A percentile compares a stretch with the other conserved stretches of the same genome.
phyloP scores from a whole-genome alignment of 2,329 filamentous ascomycete species.

The Chalaropsis thielavioides region DNA sequence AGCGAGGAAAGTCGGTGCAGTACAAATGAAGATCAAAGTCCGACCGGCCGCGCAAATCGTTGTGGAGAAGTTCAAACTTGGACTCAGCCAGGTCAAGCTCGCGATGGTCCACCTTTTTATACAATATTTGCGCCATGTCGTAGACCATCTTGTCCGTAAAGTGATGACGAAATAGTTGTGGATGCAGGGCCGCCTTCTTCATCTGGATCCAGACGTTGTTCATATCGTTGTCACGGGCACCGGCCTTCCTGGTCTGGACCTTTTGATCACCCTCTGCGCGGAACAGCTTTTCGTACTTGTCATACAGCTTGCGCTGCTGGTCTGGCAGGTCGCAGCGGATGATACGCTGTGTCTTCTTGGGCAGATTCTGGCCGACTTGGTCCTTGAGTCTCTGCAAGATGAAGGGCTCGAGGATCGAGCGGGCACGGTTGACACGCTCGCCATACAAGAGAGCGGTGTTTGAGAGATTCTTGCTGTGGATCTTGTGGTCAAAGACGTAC shows the following conservation, averaged over 20 bases:
- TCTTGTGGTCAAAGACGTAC: conserved; percentile 82
- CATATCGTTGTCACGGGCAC: conserved; percentile 36
- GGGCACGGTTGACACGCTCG: conserved; percentile 72
- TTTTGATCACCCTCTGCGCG: conserved; percentile 32
- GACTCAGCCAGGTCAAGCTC: conserved; percentile 39
- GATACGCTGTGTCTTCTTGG: conserved; percentile 62
- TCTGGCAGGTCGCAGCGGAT: conserved; percentile 68
- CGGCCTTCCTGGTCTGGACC: conserved; percentile 29
- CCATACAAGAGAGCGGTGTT: conserved; percentile 74
- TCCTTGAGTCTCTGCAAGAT: conserved; percentile 87
- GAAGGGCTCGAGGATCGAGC: conserved; percentile 88
- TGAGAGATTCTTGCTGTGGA: conserved; percentile 63
- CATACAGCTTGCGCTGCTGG: conserved; percentile 60
- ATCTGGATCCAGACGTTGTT: conserved; percentile 78
- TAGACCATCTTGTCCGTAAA: conserved; percentile 62
- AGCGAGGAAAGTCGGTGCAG: conserved; percentile 43
- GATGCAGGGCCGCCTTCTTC: conserved; percentile 83
- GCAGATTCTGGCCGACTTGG: conserved; percentile 74
- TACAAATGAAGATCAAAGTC: conserved; percentile 53
- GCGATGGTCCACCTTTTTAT: conserved; percentile 48
- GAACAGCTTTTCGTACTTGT: conserved; percentile 48
- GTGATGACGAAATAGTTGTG: conserved; percentile 68
- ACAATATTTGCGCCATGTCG: conserved; percentile 63
- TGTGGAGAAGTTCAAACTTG: conserved; percentile 37
- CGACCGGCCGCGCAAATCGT: conserved; percentile 43